Base-by-base conservation (phyloP, 257 asterid species). In the Schizonepeta tenuifolia region DNA sequence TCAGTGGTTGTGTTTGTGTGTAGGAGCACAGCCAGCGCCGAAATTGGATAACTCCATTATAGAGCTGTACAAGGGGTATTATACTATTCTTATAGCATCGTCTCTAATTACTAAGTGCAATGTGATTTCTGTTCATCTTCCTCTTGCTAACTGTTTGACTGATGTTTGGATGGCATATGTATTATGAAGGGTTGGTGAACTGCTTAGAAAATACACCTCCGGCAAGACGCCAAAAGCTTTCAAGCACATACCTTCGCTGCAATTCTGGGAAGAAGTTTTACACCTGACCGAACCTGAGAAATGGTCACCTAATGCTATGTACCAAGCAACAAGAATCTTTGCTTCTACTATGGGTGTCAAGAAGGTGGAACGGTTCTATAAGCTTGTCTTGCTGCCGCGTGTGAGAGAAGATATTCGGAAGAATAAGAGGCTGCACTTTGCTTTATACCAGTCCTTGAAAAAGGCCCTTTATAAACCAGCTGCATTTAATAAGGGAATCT, bases 141-240 rank as follows among this genome's bases (percentile, higher is more conserved):
- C 26, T 50, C n/a, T 21, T 63, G 10, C 49, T 54, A 36, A 7
- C 67, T 38, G 43, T 65, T 35, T 67, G 59, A 33, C 26, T 51
- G 24, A 43, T 63, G 41, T 22, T 44, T 49, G n/a, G n/a, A n/a
- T n/a, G n/a, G n/a, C n/a, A n/a, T n/a, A 44, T 74, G 70, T 1
- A 9, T 28, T 51, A 15, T 85, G 79, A 85, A 93, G 97, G 55
- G 96, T 93, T 12, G 98, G 97, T 40, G 84, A 87, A 82, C 88
- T 86, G 70, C 90, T 93, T 43, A 85, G 31, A 84, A 93, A 87
- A 79, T 90, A 93, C 83, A 93, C 90, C 12, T 80, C 93, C 11
- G 97, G 97, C 35, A 90, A 93, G 80, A 82, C 89, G 77, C 96
- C 97, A 6, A 93, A 93, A 89, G 98, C 96, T 38, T 90, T 93